Base-by-base conservation (phyloP, 805 yeast genomes). In the Yamadazyma paraphyllophila region DNA sequence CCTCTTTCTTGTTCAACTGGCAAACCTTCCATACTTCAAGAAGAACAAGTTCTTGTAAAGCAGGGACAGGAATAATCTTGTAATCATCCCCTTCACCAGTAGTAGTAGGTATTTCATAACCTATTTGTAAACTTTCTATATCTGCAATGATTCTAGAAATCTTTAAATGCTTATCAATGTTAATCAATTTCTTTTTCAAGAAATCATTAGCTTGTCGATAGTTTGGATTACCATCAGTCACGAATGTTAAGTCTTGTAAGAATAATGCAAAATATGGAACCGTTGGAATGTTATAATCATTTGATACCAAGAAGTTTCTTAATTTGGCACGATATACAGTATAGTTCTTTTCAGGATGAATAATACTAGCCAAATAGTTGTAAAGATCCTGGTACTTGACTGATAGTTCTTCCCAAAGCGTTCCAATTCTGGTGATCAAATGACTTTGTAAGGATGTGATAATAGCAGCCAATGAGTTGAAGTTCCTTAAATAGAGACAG, bases 141-240 rank as follows among this genome's bases (percentile, higher is more conserved):
- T 81, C 85, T 7, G 87, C 78, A 42, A 85, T 73, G 32, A 84
- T 77, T 46, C 82, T 71, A 6, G 90, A 81, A 40, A 83, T 76
- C 58, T 81, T 83, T 62, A 76, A 73, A 57, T 83, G 83, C 59
- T 87, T 87, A 59, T 85, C 94, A 51, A 86, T 78, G 57, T 87
- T 85, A 56, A 87, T 79, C 51, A 84, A 68, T 54, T 78, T 78
- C 56, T 78, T 80, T 50, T 74, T 74, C 55, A 80, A 67, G 55
- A 79, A 78, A 5, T 69, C 76, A 49, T 81, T 78, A 4, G 84
- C 82, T 49, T 73, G 78, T 59, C 91, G 71, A 59, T 69, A 82
- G 54, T 80, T 83, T 33, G 85, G 76, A 58, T 86, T 86, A n/a
- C 94, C 92, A 54, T 87, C 95, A 42, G 82, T 77, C n/a, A 85